Evolutionary conservation across 2,329 filamentous ascomycete genomes (phyloP), one percentile per base, ranked within the genome.

Genomic region (Monosporascus sp.): DNA sequence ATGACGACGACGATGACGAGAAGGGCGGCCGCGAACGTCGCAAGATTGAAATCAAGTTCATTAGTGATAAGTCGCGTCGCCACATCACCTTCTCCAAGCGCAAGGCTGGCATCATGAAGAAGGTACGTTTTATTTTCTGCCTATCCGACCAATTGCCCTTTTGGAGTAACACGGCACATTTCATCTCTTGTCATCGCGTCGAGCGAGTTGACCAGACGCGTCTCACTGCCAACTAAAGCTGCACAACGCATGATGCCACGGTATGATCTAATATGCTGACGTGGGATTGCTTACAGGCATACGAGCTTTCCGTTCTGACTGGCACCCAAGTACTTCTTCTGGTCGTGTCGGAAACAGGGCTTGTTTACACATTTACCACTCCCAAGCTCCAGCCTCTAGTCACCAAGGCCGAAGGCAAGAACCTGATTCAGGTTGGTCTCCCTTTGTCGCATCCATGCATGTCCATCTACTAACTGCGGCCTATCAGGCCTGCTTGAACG

Each of bases 11-110:
- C 60, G 92, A 97, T 64, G 92, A 96, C 65, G 93, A 97, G 74
- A 97, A 97, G 84, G 90, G 90, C 59, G 91, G 91, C 69, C 92
- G 94, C 74, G 94, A 97, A 83, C 88, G 94, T 70, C 87, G 94
- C 77, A 99, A 99, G 88, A 99, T 99, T 68, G 94, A 99, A 76
- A 99, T 99, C 79, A 99, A 99, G 83, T 99, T 99, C 78, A 99
- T 99, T 74, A 93, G 92, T 75, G 94, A 99, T 77, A 99, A 99
- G 81, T 97, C 93, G 77, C 91, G 94, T 77, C 89, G 94, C 59
- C 94, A 99, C 79, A 99, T 97, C 72, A 97, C 94, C 67, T 97
- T 99, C 74, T 97, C 93, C 64, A 99, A 99, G 85, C 90, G 94
- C 73, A 99, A 99, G 81, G 94, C 94, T 52, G 94, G 94, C 65